phyloP scores from a whole-genome alignment of 208 protist genomes.

The Phytomonas sp. region DNA sequence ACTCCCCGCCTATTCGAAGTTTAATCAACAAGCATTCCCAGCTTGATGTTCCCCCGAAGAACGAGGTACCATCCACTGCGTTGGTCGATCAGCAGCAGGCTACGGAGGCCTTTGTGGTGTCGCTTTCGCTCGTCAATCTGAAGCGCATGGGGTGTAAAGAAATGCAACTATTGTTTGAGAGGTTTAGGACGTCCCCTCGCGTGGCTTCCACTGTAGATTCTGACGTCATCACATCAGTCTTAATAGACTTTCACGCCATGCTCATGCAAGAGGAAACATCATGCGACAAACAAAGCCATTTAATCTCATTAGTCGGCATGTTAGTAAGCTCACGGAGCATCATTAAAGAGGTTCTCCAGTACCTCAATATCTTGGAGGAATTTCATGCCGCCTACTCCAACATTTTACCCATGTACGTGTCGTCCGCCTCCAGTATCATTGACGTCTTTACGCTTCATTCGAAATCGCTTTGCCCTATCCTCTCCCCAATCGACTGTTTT shows the following conservation, averaged over 20 bases:
- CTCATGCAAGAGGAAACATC: not conserved
- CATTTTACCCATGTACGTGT: constrained; percentile 28
- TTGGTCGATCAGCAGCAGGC: not conserved
- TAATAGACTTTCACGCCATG: not conserved
- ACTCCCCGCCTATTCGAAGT: not conserved
- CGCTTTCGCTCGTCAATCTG: not conserved
- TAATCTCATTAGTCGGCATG: constrained; percentile 47
- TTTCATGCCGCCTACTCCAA: constrained; percentile 18
- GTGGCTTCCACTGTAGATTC: not conserved
- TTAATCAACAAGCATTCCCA: not conserved
- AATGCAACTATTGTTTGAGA: not conserved
- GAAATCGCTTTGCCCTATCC: constrained; percentile 22
- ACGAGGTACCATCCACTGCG: not conserved
- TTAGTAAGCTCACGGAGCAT: constrained; percentile 44
- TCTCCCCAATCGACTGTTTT: constrained; percentile 61
- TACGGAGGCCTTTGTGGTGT: not conserved
- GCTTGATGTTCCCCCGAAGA: not conserved
- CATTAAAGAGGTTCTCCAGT: constrained; percentile 55
- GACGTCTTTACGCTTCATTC: constrained; percentile 34
- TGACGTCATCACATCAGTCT: not conserved
- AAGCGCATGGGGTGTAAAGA: not conserved
- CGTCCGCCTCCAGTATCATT: constrained; percentile 36
- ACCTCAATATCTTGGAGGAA: constrained; percentile 47
- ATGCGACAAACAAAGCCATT: constrained; percentile 17
- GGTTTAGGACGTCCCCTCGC: not conserved